Evolutionary conservation across 2,329 filamentous ascomycete species (phyloP), one percentile per base, ranked within the genome.

Genomic region (Apiospora kogelbergensis): DNA sequence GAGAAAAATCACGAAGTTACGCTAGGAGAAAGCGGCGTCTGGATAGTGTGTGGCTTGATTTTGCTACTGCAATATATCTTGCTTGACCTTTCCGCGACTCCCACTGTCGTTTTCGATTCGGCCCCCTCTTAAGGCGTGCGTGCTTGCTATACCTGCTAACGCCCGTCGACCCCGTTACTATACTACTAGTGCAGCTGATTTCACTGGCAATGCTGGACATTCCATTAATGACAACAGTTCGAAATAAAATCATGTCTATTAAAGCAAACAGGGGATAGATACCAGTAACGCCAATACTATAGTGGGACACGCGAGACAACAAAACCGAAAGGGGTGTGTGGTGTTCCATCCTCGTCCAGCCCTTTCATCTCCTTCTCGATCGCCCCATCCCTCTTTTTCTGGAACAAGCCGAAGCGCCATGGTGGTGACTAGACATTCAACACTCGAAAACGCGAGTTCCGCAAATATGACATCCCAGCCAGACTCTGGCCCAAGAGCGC

Each of bases 271-370:
- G 63, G 13, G 41, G 40, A 42, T 9, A 10, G 33, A 65, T 65
- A 65, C 63, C 63, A 41, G 24, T 41, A 65, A 65, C 63, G 63
- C 63, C 63, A 33, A 65, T 65, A 65, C 63, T 44, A 44, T 44
- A 65, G 48, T 57, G 48, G 24, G 63, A 30, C 37, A 65, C 37
- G 24, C n/a, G 26, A 48, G 48, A 57, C 4, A 17, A 57, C 53
- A 37, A 37, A 60, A n/a, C 17, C 53, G n/a, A 45, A 9, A 20
- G 48, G 46, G 15, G 15, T 53, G 20, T 53, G 46, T 41, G n/a
- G 13, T 42, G 13, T 42, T 64, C 60, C 33, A 17, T 42, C 33
- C 33, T 64, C 11, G 7, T 65, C 60, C 37, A 2, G 11, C 41
- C 60, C 24, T 33, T 26, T 24, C 17, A 6, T 57, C 22, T 11